These are phyloP conservation scores for Boletellus sp. DNA, from an alignment of 768 basidiomycete species.

Conservation along the genomic window DNA sequence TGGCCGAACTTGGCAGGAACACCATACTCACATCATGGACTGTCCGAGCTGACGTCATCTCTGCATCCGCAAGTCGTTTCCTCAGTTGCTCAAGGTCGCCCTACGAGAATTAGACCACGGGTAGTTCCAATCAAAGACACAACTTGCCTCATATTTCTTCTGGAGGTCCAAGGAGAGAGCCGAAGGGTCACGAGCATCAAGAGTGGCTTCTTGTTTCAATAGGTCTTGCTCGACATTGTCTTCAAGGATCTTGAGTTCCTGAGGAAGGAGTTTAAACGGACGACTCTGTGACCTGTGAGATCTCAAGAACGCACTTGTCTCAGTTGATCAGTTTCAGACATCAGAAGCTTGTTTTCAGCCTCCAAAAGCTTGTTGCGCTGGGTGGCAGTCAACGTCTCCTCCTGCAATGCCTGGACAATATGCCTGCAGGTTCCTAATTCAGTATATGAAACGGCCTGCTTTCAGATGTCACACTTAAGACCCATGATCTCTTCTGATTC, in stretches of 20 bases:
- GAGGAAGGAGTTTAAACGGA: background rate
- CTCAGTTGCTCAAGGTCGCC: constrained; percentile 65
- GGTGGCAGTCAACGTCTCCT: constrained; percentile 61
- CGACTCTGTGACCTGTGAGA: background rate
- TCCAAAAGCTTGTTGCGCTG: constrained; percentile 71
- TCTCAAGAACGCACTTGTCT: constrained; percentile 61
- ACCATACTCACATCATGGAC: constrained; percentile 58
- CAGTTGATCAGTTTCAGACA: constrained; percentile 56
- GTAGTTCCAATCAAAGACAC: background rate
- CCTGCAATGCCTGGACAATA: constrained; percentile 84
- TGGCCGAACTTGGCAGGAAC: background rate
- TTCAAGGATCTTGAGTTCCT: constrained; percentile 79
- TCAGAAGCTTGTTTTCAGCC: constrained; percentile 69
- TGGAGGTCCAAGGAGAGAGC: constrained; percentile 34
- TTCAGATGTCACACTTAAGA: constrained; percentile 54
- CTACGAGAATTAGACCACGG: constrained; percentile 31
- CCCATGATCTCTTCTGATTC: constrained; percentile 72
- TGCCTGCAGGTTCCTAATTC: constrained; percentile 44
- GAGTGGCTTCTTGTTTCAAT: constrained; percentile 45
- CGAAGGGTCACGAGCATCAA: constrained; percentile 22
- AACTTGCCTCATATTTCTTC: constrained; percentile 49
- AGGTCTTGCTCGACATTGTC: constrained; percentile 65
- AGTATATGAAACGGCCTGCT: background rate
- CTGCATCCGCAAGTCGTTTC: constrained; percentile 63
- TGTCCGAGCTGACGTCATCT: constrained; percentile 70